A percentile compares a stretch with the other conserved stretches of the same genome.
Conservation (phyloP, 192 early-diverging fungal genomes). For the Coemansia sp. region DNA sequence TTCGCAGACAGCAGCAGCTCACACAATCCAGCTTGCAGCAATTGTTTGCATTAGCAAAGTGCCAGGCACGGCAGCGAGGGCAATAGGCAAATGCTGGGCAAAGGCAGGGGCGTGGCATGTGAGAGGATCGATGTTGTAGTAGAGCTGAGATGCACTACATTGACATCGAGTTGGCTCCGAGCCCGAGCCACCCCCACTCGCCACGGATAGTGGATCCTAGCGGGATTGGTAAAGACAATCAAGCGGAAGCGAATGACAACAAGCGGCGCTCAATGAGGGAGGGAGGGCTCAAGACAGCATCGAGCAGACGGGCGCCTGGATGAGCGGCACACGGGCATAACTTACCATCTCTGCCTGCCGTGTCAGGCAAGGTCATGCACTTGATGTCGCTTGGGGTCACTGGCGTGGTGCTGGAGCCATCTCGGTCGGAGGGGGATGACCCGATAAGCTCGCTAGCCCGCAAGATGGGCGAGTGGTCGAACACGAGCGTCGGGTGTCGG, state of each 20-base stretch:
- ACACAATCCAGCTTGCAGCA: background rate
- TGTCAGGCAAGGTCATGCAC: background rate
- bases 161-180: background rate
- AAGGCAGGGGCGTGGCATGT: background rate
- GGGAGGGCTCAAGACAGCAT: too few species aligned
- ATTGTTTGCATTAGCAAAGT: background rate
- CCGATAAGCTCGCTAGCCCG: constrained; percentile 25
- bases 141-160: background rate
- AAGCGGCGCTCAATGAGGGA: background rate
- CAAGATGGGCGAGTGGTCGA: constrained; percentile 45
- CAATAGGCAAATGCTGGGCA: background rate
- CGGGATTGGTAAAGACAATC: background rate
- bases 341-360: background rate
- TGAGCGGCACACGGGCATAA: too few species aligned
- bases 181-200: background rate
- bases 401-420: background rate
- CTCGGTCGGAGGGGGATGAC: background rate
- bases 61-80: background rate
- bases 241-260: background rate
- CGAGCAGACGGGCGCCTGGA: too few species aligned
- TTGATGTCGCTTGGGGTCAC: background rate
- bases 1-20: background rate
- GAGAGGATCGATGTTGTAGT: background rate
- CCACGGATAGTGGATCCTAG: background rate
- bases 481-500: constrained; percentile 48